A percentile compares a stretch with the other conserved stretches of the same genome.
These are phyloP conservation scores for Tetrapisispora pingtungensis DNA, from an alignment of 805 yeast species.

Conservation along the genomic window DNA sequence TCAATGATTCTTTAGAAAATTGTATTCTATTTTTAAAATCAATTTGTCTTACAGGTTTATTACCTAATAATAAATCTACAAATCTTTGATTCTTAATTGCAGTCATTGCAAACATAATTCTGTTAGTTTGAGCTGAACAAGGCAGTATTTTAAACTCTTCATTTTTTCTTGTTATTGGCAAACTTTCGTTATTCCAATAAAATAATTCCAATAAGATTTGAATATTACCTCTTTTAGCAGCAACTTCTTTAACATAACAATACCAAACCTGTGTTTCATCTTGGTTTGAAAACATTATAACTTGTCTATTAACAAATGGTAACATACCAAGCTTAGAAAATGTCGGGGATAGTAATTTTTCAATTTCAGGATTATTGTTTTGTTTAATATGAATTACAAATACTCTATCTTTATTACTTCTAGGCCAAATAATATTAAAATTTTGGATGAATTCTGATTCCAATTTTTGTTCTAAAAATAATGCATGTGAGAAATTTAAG, in stretches of 20 bases:
- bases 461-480: slow-evolving; percentile 52
- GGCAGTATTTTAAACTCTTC: slow-evolving; percentile 41
- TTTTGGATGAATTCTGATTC: slow-evolving; percentile 38
- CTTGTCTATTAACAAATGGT: slow-evolving; percentile 51
- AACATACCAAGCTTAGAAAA: slow-evolving; percentile 43
- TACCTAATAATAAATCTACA: slow-evolving; percentile 44
- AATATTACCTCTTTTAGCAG: slow-evolving; percentile 23
- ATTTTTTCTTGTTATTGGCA: slow-evolving; percentile 35
- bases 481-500: slow-evolving; percentile 48
- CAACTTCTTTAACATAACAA: slow-evolving; percentile 41
- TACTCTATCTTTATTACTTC: slow-evolving; percentile 32
- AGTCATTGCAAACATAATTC: slow-evolving; percentile 60
- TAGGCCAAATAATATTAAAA: slow-evolving; percentile 46
- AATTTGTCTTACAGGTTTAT: slow-evolving; percentile 45
- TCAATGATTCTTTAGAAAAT: slow-evolving; percentile 40
- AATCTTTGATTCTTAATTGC: slow-evolving; percentile 43
- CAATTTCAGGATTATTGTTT: slow-evolving; percentile 32
- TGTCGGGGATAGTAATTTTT: slow-evolving; percentile 41
- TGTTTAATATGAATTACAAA: slow-evolving; percentile 19
- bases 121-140: slow-evolving; percentile 49
- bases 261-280: slow-evolving; percentile 52
- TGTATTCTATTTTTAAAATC: slow-evolving; percentile 45
- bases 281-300: slow-evolving; percentile 41
- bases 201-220: slow-evolving; percentile 41
- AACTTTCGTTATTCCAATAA: slow-evolving; percentile 45